Conservation (phyloP, 805 yeast species). For the Yarrowia deformans region DNA sequence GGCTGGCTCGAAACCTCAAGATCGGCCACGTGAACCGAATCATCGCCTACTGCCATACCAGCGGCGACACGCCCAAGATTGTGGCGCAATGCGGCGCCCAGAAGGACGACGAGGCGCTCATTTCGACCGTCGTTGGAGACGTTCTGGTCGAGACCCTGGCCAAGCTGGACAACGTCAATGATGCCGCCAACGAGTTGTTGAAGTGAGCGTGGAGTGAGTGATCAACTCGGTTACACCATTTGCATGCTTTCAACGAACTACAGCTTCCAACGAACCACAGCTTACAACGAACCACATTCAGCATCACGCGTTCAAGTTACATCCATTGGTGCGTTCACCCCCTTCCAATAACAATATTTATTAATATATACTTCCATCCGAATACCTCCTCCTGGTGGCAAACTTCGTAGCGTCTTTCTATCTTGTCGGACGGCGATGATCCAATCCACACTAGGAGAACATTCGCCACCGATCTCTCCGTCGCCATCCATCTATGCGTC, state of each 20-base stretch:
- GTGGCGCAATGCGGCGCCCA: slow-evolving; percentile 23
- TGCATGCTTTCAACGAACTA: no score
- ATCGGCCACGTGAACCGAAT: slow-evolving; percentile 36
- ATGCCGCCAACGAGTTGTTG: slow-evolving; percentile 7
- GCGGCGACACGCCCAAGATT: slow-evolving; percentile 2
- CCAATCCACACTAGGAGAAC: not conserved
- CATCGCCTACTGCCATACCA: slow-evolving; percentile 15
- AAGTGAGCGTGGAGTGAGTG: not conserved
- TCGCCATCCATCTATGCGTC: not conserved
- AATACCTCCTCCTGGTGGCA: not conserved
- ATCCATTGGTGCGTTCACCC: no score
- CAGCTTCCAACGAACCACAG: no score
- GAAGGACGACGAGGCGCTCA: slow-evolving; percentile 31
- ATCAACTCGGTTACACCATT: no score
- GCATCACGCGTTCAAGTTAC: not conserved
- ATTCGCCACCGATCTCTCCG: not conserved
- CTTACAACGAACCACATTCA: no score
- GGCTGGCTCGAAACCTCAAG: slow-evolving; percentile 30
- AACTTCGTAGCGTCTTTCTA: no score
- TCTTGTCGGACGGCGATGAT: no score
- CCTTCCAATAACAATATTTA: slow-evolving; percentile 30
- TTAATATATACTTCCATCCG: slow-evolving; percentile 25
- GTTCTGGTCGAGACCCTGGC: slow-evolving; percentile 7
- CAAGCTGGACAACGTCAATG: slow-evolving; percentile 27
- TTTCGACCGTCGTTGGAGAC: slow-evolving; percentile 24